A percentile compares a stretch with the other conserved stretches of the same genome.
These are phyloP conservation scores for Aureobasidium sp. DNA, from an alignment of 2,329 filamentous ascomycete genomes.

Conservation along the genomic window DNA sequence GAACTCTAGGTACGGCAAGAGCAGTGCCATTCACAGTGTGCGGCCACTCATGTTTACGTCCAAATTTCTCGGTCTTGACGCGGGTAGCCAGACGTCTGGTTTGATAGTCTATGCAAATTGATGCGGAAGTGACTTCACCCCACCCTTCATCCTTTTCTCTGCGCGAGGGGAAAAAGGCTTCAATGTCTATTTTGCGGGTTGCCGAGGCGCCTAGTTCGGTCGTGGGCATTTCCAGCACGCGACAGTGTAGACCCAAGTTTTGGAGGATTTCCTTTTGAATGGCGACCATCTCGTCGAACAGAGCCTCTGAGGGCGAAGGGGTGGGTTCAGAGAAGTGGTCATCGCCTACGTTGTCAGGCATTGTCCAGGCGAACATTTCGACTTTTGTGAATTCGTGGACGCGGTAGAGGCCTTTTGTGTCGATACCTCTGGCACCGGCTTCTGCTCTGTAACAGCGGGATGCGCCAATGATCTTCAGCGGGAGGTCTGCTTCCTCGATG, in stretches of 20 bases:
- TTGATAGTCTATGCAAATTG: slow-evolving; percentile 93
- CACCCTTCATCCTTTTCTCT: slow-evolving; percentile 60
- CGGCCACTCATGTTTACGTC: slow-evolving; percentile 57
- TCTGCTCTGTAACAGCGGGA: slow-evolving; percentile 92
- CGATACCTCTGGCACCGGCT: slow-evolving; percentile 78
- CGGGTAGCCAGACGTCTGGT: slow-evolving; percentile 71
- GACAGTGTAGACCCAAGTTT: slow-evolving; percentile 71
- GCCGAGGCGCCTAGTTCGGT: slow-evolving; percentile 85
- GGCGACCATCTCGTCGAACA: slow-evolving; percentile 79
- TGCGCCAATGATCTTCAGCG: slow-evolving; percentile 70
- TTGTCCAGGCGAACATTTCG: slow-evolving; percentile 90
- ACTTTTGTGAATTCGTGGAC: slow-evolving; percentile 99
- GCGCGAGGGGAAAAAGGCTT: slow-evolving; percentile 85
- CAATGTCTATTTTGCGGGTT: slow-evolving; percentile 80
- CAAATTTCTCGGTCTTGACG: slow-evolving; percentile 43
- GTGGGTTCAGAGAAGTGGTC: slow-evolving; percentile 21
- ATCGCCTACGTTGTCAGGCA: slow-evolving; percentile 38
- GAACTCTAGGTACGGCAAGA: slow-evolving; percentile 77
- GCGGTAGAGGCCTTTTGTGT: slow-evolving; percentile 90
- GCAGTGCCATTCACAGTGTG: slow-evolving; percentile 94
- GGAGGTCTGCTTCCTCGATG: slow-evolving; percentile 58
- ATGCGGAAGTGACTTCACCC: slow-evolving; percentile 88
- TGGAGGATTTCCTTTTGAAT: slow-evolving; percentile 79
- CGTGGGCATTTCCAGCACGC: slow-evolving; percentile 89
- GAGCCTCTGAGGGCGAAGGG: slow-evolving; percentile 37